Percentiles rank a stretch among this genome's conserved stretches.
Conservation (phyloP, 192 early-diverging fungal genomes). For the Rhizoclosmatium sp. region DNA sequence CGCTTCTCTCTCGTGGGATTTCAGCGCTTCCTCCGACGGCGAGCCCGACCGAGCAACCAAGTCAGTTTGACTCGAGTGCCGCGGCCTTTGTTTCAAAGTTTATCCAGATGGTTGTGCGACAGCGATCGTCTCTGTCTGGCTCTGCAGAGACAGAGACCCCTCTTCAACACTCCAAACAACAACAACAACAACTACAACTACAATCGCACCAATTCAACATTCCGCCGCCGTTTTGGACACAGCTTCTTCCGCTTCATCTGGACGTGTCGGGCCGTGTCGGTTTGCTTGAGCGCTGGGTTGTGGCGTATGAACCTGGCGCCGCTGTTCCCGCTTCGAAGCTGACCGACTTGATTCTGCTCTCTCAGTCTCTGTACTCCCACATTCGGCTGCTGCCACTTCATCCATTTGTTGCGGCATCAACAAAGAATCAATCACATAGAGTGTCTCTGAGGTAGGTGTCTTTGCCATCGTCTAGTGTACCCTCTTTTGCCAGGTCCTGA, state of each 20-base stretch:
- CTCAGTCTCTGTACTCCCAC: slow-evolving; percentile 62
- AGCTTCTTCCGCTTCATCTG: slow-evolving; percentile 50
- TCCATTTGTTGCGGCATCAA: neutral
- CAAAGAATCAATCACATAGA: neutral
- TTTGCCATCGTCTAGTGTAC: neutral
- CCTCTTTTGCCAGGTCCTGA: neutral
- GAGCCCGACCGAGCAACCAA: no score
- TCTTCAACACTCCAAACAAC: no score
- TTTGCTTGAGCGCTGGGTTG: slow-evolving; percentile 59
- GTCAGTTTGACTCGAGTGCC: no score
- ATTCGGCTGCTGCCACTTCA: slow-evolving; percentile 59
- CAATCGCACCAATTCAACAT: neutral
- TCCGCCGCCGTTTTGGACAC: slow-evolving; percentile 51
- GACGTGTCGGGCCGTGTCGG: slow-evolving; percentile 35
- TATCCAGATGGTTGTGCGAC: no score
- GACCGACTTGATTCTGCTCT: slow-evolving; percentile 56
- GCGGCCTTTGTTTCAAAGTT: no score
- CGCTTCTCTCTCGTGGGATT: no score
- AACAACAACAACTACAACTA: no score
- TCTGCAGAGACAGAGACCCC: no score
- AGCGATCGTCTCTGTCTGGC: no score
- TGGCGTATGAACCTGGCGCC: slow-evolving; percentile 44
- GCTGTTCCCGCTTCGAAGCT: slow-evolving; percentile 26
- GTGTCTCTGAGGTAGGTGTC: neutral
- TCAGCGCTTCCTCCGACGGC: no score